Conservation (phyloP, 2,329 filamentous ascomycete species). For the Stachybotrys echinatus region DNA sequence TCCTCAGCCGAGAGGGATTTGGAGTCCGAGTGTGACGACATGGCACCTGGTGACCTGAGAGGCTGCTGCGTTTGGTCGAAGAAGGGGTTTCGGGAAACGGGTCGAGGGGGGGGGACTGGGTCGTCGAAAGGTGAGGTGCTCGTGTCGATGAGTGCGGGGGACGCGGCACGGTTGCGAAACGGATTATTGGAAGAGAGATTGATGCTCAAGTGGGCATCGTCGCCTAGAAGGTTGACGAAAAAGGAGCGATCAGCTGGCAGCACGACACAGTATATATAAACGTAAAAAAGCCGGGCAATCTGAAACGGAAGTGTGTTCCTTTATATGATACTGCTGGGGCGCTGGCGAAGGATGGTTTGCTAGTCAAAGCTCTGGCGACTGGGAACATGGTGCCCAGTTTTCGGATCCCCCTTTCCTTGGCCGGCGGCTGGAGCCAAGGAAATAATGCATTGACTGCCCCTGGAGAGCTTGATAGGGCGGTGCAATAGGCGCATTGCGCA, state of each 20-base stretch:
- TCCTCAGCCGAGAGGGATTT: constrained; percentile 57
- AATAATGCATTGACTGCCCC: not conserved
- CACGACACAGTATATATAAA: not conserved
- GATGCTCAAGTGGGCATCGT: constrained; percentile 45
- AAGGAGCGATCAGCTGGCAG: constrained; percentile 12
- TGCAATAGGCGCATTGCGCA: not conserved
- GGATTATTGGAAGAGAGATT: constrained; percentile 80
- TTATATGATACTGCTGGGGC: not conserved
- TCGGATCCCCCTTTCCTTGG: not conserved
- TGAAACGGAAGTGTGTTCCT: not conserved
- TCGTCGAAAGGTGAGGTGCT: constrained; percentile 50
- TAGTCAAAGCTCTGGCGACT: not conserved
- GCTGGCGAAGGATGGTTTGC: not conserved
- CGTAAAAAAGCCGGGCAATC: not conserved
- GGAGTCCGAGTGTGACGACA: constrained; percentile 42
- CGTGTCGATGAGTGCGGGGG: constrained; percentile 39
- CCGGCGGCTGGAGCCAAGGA: not conserved
- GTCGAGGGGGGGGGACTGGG: constrained; percentile 42
- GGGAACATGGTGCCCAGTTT: not conserved
- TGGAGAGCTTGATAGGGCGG: not conserved
- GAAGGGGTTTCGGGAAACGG: constrained; percentile 71
- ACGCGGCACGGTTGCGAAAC: constrained; percentile 67
- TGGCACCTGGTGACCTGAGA: constrained; percentile 39
- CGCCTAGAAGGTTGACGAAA: constrained; percentile 17
- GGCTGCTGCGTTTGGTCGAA: constrained; percentile 49